Percentiles rank a stretch among this genome's conserved stretches.
phyloP scores from a whole-genome alignment of 306 rosid species.

The Citrullus colocynthis region DNA sequence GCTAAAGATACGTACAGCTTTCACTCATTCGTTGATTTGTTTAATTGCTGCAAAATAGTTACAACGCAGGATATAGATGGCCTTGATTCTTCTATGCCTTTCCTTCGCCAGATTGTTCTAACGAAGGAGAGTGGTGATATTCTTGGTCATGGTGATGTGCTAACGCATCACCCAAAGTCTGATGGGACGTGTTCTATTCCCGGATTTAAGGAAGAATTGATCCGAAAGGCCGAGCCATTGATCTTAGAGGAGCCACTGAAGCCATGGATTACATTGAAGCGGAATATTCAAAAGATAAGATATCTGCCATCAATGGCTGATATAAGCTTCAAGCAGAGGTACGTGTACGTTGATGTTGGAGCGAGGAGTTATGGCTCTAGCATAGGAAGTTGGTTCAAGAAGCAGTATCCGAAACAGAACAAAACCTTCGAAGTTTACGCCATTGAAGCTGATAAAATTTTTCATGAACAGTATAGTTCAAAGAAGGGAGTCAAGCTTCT shows the following conservation, averaged over 20 bases:
- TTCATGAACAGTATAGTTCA: constrained; percentile 63
- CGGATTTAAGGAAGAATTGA: constrained; percentile 60
- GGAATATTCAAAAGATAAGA: constrained; percentile 54
- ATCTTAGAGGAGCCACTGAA: constrained; percentile 70
- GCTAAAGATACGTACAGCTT: constrained; percentile 86
- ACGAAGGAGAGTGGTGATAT: constrained; percentile 31
- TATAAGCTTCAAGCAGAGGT: constrained; percentile 77
- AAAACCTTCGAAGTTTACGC: constrained; percentile 82
- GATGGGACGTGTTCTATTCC: constrained; percentile 54
- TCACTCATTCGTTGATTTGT: constrained; percentile 74
- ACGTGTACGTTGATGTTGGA: constrained; percentile 89
- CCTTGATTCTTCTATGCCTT: constrained; percentile 52
- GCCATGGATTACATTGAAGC: constrained; percentile 89
- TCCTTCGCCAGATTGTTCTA: constrained; percentile 60
- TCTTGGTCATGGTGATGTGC: constrained; percentile 5
- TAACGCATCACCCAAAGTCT: constrained; percentile 16
- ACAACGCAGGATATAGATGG: constrained; percentile 69
- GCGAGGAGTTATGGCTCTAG: constrained; percentile 97
- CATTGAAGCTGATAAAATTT: constrained; percentile 75
- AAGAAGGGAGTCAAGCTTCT: constrained; percentile 61
- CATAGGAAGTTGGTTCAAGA: constrained; percentile 91
- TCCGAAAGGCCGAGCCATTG: constrained; percentile 68
- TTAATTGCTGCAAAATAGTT: constrained; percentile 58
- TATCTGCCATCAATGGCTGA: constrained; percentile 74
- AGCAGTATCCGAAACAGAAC: constrained; percentile 95